phyloP scores from a whole-genome alignment of 2,329 filamentous ascomycete genomes.

The Stachybotrys echinatus region DNA sequence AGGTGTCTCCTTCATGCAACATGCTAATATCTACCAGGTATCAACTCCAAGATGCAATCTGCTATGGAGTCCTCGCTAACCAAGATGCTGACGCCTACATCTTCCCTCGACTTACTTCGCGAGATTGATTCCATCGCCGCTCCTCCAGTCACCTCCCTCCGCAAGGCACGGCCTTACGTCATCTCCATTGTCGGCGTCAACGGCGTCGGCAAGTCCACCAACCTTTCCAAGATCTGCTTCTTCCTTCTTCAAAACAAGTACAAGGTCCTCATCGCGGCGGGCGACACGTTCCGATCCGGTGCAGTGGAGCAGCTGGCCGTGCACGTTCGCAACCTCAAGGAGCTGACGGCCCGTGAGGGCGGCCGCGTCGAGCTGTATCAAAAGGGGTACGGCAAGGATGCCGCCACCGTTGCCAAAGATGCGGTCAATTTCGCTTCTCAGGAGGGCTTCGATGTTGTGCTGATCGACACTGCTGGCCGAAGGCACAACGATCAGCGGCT shows the following conservation, averaged over 20 bases:
- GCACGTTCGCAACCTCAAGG: constrained; percentile 88
- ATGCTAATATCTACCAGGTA: constrained; percentile 35
- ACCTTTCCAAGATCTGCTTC: constrained; percentile 95
- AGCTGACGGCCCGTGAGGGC: constrained; percentile 79
- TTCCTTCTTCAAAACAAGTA: constrained; percentile 97
- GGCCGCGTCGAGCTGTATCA: constrained; percentile 88
- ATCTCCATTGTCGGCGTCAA: constrained; percentile 98
- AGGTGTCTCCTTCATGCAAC: not conserved
- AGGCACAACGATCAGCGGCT: constrained; percentile 93
- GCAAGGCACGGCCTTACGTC: constrained; percentile 76
- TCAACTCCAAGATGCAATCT: constrained; percentile 74
- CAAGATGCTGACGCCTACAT: constrained; percentile 94
- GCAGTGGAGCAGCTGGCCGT: constrained; percentile 96
- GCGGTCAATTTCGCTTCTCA: constrained; percentile 76
- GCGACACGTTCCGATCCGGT: constrained; percentile 94
- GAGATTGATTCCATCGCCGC: constrained; percentile 79
- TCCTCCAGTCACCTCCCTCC: constrained; percentile 57
- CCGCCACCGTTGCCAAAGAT: constrained; percentile 90
- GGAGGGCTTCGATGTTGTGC: constrained; percentile 81
- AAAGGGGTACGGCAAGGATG: constrained; percentile 96
- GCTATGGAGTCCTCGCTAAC: constrained; percentile 90
- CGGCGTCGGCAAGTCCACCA: constrained; percentile 96
- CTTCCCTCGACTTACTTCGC: constrained; percentile 87
- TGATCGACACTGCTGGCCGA: constrained; percentile 93
- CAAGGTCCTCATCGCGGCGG: constrained; percentile 87